A percentile compares a stretch with the other conserved stretches of the same genome.
These are phyloP conservation scores for Cylindrotheca fusiformis DNA, from an alignment of 108 stramenopile species.

Conservation along the genomic window DNA sequence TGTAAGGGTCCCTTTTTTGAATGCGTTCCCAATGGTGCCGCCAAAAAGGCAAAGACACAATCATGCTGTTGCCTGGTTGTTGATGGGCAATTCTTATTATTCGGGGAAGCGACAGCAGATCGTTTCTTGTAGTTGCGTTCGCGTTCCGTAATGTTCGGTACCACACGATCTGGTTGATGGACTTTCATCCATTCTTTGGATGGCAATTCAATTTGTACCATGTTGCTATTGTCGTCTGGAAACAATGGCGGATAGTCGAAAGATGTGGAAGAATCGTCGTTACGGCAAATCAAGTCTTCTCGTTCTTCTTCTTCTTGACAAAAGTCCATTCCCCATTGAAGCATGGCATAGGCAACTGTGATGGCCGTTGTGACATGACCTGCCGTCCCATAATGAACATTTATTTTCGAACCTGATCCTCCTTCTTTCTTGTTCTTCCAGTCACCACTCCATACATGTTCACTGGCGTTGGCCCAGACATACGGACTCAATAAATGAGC, in stretches of 20 bases:
- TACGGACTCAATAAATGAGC: constrained; percentile 42
- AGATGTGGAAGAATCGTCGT: background rate
- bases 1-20: constrained; percentile 23
- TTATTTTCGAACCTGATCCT: background rate
- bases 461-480: constrained; percentile 46
- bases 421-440: constrained; percentile 28
- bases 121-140: background rate
- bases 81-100: too few relatives aligned
- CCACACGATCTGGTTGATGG: constrained; percentile 1
- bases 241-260: background rate
- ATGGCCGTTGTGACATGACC: constrained; percentile 29
- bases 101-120: background rate
- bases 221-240: background rate
- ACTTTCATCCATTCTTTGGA: constrained; percentile 14
- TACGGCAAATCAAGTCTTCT: background rate
- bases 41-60: constrained; percentile 36
- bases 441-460: constrained; percentile 42
- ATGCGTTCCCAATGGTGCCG: constrained; percentile 28
- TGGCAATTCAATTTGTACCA: constrained; percentile 7
- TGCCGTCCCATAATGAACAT: constrained; percentile 37
- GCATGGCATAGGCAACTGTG: constrained; percentile 21
- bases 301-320: constrained; percentile 18
- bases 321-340: constrained; percentile 14
- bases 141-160: constrained; percentile 6
- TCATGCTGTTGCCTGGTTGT: background rate